Percentiles rank a stretch among this genome's conserved stretches.
Evolutionary conservation across 2,329 filamentous ascomycete genomes (phyloP).

Genomic region (Phyllosticta citriasiana): DNA sequence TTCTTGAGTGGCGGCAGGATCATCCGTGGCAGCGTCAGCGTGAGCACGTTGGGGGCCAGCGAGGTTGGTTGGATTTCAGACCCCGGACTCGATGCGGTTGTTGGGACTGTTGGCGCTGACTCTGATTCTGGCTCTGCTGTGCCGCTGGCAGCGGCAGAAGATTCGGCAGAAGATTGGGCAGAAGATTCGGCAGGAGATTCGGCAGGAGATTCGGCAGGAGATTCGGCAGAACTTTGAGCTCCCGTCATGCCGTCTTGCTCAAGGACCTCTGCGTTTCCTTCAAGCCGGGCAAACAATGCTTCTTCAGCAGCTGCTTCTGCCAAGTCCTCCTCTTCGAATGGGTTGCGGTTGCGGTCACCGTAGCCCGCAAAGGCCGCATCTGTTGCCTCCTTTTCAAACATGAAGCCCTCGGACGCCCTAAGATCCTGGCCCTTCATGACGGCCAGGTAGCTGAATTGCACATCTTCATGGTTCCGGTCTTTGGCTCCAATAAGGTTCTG

Average conservation of each 20-base stretch:
- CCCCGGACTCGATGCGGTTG: background rate
- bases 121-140: background rate
- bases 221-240: no score
- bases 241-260: background rate
- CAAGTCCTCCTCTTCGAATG: constrained; percentile 10
- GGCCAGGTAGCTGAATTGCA: constrained; percentile 82
- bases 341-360: constrained; percentile 21
- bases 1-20: constrained; percentile 78
- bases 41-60: constrained; percentile 22
- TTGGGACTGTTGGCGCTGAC: background rate
- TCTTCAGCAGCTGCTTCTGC: constrained; percentile 13
- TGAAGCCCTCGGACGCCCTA: constrained; percentile 29
- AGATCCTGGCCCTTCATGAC: constrained; percentile 66
- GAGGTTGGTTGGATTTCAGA: background rate
- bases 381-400: constrained; percentile 47
- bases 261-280: background rate
- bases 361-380: constrained; percentile 64
- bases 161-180: background rate
- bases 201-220: background rate
- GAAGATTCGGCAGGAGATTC: no score
- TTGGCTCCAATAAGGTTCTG: constrained; percentile 61
- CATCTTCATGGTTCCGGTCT: constrained; percentile 76
- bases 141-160: background rate
- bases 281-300: background rate
- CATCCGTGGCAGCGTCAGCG: constrained; percentile 66